Evolutionary conservation across 106 monocot species (phyloP).

Genomic region (Agapanthus africanus): DNA sequence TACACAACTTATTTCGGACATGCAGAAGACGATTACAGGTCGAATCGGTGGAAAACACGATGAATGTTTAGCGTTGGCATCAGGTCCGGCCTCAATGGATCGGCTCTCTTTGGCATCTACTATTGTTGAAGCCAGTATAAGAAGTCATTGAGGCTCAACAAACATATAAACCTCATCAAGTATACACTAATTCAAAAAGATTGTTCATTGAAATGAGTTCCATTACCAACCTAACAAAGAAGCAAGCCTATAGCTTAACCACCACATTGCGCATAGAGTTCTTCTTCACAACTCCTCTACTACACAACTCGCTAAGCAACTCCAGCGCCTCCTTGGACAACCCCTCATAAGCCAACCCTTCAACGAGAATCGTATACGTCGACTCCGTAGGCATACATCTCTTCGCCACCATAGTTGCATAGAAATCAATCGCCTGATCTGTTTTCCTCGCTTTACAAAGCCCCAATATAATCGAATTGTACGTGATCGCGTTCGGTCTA

Average conservation of each 20-base stretch:
- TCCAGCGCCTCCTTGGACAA: slow-evolving; percentile 60
- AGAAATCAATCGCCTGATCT: slow-evolving; percentile 68
- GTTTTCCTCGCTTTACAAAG: slow-evolving; percentile 65
- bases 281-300: slow-evolving; percentile 72
- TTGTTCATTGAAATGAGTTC: too few species aligned
- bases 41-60: too few species aligned
- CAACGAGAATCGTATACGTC: slow-evolving; percentile 71
- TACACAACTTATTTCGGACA: too few species aligned
- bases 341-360: slow-evolving; percentile 72
- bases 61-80: too few species aligned
- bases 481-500: slow-evolving; percentile 44
- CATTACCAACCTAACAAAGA: too few species aligned
- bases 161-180: too few species aligned
- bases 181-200: too few species aligned
- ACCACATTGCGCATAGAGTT: slow-evolving; percentile 43
- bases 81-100: too few species aligned
- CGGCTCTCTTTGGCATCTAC: too few species aligned
- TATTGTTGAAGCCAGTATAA: too few species aligned
- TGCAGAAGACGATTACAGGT: too few species aligned
- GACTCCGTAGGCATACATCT: slow-evolving; percentile 80
- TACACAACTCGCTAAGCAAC: slow-evolving; percentile 55
- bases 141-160: too few species aligned
- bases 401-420: slow-evolving; percentile 55
- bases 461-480: slow-evolving; percentile 63
- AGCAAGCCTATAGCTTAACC: slow-evolving; percentile 30